Percentiles rank a stretch among this genome's conserved stretches.
These are phyloP conservation scores for Shiraia sp. DNA, from an alignment of 2,329 filamentous ascomycete species.

Conservation along the genomic window DNA sequence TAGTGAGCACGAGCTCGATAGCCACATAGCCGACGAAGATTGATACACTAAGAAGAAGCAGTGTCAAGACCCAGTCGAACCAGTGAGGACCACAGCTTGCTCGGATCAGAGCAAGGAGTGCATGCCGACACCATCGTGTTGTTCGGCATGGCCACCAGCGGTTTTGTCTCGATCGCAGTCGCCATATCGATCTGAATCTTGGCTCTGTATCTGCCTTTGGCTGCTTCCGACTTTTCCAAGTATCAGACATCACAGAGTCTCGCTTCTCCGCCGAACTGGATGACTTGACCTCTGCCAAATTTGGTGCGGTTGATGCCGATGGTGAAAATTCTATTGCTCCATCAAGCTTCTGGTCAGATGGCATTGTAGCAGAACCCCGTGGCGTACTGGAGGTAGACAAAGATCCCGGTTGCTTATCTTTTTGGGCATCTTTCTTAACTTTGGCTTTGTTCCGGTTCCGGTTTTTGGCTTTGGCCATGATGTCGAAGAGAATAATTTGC, in stretches of 20 bases:
- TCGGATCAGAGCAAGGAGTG: constrained; percentile 12
- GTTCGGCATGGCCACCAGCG: constrained; percentile 31
- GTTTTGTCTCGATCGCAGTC: constrained; percentile 1
- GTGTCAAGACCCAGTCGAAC: constrained; percentile 18
- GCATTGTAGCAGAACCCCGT: neutral
- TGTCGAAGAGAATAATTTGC: constrained; percentile 18
- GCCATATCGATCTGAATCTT: neutral
- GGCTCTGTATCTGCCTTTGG: neutral
- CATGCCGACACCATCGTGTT: constrained; percentile 11
- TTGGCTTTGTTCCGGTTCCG: constrained; percentile 10
- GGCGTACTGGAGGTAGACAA: neutral
- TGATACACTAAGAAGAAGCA: constrained; percentile 9
- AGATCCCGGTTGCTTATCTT: neutral
- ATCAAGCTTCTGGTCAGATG: neutral
- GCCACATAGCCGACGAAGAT: constrained; percentile 20
- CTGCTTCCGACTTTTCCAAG: neutral
- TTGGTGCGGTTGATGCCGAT: neutral
- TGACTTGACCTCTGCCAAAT: neutral
- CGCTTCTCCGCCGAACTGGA: constrained; percentile 3
- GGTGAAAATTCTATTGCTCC: neutral
- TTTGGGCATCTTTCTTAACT: constrained; percentile 1
- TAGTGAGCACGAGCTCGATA: constrained; percentile 22
- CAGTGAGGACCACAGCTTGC: constrained; percentile 11
- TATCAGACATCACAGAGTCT: constrained; percentile 16
- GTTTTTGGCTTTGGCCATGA: constrained; percentile 22